phyloP scores from a whole-genome alignment of 2,329 filamentous ascomycete genomes.

The Xenoacremonium recifei region DNA sequence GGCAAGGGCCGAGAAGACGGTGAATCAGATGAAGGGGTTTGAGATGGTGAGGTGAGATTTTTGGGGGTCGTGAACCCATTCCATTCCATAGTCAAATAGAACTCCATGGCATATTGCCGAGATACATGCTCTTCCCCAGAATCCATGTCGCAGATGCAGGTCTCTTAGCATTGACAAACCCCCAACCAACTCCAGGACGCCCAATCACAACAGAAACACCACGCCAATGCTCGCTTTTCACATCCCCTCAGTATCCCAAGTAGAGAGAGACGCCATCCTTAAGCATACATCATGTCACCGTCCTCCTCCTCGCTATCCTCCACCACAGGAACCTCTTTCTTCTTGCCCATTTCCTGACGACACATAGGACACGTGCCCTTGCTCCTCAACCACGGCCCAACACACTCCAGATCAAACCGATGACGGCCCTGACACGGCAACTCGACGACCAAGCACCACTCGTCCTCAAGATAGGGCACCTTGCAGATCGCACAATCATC shows the following conservation, averaged over 20 bases:
- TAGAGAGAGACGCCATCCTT: no score
- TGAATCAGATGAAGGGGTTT: slow-evolving; percentile 20
- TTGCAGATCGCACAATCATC: slow-evolving; percentile 63
- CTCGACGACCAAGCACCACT: slow-evolving; percentile 62
- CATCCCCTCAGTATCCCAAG: neutral
- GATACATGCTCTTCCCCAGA: no score
- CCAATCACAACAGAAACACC: no score
- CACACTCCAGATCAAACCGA: slow-evolving; percentile 65
- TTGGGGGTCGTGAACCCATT: no score
- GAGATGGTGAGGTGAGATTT: no score
- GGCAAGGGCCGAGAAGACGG: slow-evolving; percentile 15
- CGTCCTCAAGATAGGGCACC: slow-evolving; percentile 59
- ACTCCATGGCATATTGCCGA: no score
- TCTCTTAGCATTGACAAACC: no score
- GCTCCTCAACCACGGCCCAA: slow-evolving; percentile 62
- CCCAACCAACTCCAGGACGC: neutral
- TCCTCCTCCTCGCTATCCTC: slow-evolving; percentile 53
- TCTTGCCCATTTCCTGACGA: slow-evolving; percentile 57
- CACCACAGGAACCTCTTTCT: slow-evolving; percentile 44
- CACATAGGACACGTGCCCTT: slow-evolving; percentile 66
- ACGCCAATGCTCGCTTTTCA: no score
- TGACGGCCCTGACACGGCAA: slow-evolving; percentile 60
- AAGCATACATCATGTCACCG: slow-evolving; percentile 48
- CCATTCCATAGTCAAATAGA: no score
- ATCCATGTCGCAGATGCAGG: no score